A percentile compares a stretch with the other conserved stretches of the same genome.
phyloP scores from a whole-genome alignment of 345 rosid species.

The Sisymbrium irio region DNA sequence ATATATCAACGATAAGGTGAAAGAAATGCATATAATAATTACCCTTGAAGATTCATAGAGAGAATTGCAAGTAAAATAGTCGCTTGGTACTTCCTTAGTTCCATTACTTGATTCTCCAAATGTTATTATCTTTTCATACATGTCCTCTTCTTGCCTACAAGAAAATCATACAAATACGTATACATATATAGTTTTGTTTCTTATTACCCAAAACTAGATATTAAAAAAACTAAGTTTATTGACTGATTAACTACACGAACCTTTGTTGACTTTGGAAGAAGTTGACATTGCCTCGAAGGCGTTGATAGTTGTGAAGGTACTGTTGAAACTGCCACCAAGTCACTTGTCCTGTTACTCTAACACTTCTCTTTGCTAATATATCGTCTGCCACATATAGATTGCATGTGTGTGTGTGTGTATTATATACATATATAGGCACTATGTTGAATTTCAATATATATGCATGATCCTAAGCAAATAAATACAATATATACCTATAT shows the following conservation, averaged over 20 bases:
- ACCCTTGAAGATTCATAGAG: conserved; percentile 34
- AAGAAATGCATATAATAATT: conserved; percentile 5
- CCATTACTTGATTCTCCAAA: conserved; percentile 28
- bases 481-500: neutral
- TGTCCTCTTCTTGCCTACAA: conserved; percentile 25
- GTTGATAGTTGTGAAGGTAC: conserved; percentile 33
- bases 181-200: neutral
- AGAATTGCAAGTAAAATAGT: conserved; percentile 23
- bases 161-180: neutral
- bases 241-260: conserved; percentile 3
- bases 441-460: neutral
- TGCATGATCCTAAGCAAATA: neutral
- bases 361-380: conserved; percentile 34
- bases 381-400: conserved; percentile 28
- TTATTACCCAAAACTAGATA: neutral
- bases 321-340: conserved; percentile 39
- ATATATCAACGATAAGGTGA: neutral
- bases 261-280: conserved; percentile 28
- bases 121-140: conserved; percentile 25
- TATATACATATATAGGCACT: neutral
- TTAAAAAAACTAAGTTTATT: neutral
- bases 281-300: conserved; percentile 29
- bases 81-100: conserved; percentile 11
- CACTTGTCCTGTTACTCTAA: conserved; percentile 31
- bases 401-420: neutral